Evolutionary conservation across 1,139 yeast genomes (phyloP).

Genomic region (Eremothecium coryli): DNA sequence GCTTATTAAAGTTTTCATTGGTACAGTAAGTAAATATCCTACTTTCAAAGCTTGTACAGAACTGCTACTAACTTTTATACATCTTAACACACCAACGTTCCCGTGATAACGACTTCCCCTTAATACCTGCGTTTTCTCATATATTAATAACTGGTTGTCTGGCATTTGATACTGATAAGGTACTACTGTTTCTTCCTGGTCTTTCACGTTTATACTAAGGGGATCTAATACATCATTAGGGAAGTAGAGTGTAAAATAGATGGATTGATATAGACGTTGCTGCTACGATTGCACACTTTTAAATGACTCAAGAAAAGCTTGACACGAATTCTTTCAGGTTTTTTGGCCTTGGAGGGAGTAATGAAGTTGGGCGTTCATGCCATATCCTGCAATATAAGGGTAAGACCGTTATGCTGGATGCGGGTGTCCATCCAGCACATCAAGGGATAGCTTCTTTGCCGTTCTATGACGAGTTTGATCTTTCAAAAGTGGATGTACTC

Average conservation of each 20-base stretch:
- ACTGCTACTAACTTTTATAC: neutral
- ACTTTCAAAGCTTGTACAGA: neutral
- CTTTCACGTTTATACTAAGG: too few relatives aligned
- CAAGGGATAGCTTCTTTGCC: conserved; percentile 88
- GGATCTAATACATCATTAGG: too few relatives aligned
- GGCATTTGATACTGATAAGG: too few relatives aligned
- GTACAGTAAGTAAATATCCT: conserved; percentile 1
- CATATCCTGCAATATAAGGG: conserved; percentile 89
- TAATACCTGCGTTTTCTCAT: neutral
- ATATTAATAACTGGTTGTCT: too few relatives aligned
- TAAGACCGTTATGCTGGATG: conserved; percentile 94
- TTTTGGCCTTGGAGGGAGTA: conserved; percentile 98
- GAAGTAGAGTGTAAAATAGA: too few relatives aligned
- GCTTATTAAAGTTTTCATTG: conserved; percentile 38
- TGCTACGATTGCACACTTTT: neutral
- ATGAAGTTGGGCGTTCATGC: conserved; percentile 94
- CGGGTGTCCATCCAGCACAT: conserved; percentile 96
- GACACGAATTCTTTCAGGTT: conserved; percentile 44
- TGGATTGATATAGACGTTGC: too few relatives aligned
- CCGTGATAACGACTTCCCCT: conserved; percentile 1
- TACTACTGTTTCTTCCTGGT: too few relatives aligned
- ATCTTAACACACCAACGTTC: conserved; percentile 1
- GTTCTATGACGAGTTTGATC: conserved; percentile 87
- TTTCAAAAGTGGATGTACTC: conserved; percentile 75
- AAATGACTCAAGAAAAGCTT: conserved; percentile 11